Percentiles rank a stretch among this genome's conserved stretches.
Evolutionary conservation across 345 rosid genomes (phyloP).

Genomic region (Toxicodendron radicans): DNA sequence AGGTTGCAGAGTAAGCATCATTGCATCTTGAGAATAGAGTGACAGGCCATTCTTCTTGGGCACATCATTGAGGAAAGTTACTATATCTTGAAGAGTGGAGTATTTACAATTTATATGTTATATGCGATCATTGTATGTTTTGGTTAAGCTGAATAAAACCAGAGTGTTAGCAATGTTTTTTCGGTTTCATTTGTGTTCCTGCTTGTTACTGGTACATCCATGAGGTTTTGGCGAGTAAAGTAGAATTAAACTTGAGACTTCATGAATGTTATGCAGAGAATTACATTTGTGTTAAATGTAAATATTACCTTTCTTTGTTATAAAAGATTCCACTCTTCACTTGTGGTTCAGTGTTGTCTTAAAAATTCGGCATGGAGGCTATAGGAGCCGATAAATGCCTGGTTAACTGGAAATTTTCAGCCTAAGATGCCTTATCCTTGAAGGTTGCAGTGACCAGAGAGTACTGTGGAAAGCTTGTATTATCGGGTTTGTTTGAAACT

Average conservation of each 20-base stretch:
- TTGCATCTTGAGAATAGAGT: conserved; percentile 10
- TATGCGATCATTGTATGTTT: conserved; percentile 6
- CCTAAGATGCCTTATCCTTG: background rate
- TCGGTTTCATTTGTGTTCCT: background rate
- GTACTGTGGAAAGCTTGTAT: too few species aligned
- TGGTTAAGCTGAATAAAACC: conserved; percentile 15
- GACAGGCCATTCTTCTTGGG: background rate
- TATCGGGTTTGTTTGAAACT: too few species aligned
- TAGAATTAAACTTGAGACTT: background rate
- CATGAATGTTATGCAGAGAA: conserved; percentile 22
- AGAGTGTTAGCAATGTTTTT: background rate
- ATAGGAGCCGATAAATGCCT: background rate
- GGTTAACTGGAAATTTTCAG: background rate
- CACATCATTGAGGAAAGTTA: background rate
- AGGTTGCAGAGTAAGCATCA: conserved; percentile 47
- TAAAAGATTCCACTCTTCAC: background rate
- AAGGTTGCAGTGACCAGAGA: background rate
- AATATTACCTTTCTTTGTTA: background rate
- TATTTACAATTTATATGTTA: background rate
- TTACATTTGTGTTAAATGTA: background rate
- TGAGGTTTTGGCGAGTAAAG: background rate
- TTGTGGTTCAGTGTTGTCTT: background rate
- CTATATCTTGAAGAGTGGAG: background rate
- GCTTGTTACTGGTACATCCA: background rate
- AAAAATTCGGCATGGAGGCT: background rate